These are phyloP conservation scores for Pythium angustatum DNA, from an alignment of 352 stramenopile species.

Conservation along the genomic window DNA sequence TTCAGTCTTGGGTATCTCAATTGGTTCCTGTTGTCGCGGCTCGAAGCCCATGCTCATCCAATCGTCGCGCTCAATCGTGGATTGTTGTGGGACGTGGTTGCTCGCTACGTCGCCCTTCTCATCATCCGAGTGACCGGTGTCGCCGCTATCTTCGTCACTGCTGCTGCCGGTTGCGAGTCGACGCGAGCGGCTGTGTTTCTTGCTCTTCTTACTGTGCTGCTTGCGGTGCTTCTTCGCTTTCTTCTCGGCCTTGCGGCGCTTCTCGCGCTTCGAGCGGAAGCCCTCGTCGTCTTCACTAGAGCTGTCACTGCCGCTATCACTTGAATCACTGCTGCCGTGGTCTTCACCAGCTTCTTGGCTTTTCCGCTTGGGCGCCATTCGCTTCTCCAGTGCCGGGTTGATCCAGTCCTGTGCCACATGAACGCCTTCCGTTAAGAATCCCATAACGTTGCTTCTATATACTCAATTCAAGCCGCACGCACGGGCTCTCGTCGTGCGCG, in stretches of 20 bases:
- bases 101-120: too few species aligned
- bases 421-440: background rate
- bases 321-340: conserved; percentile 6
- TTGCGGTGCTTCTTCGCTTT: conserved; percentile 42
- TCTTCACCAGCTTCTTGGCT: too few species aligned
- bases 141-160: conserved; percentile 15
- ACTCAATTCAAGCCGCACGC: background rate
- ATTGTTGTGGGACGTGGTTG: too few species aligned
- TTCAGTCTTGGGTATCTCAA: conserved; percentile 39
- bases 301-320: conserved; percentile 9
- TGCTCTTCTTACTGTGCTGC: conserved; percentile 45
- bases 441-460: background rate
- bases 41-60: conserved; percentile 87
- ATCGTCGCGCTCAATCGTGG: conserved; percentile 57
- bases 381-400: conserved; percentile 43
- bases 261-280: conserved; percentile 31
- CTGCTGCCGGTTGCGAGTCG: conserved; percentile 35
- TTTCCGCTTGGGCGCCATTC: conserved; percentile 22
- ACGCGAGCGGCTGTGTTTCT: conserved; percentile 37
- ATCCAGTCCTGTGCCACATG: conserved; percentile 36
- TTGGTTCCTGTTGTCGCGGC: conserved; percentile 20
- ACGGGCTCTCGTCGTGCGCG: conserved; percentile 31
- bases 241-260: conserved; percentile 35
- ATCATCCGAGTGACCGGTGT: too few species aligned
- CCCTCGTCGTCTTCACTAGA: conserved; percentile 16